Base-by-base conservation (phyloP, 179 eudicot genomes). In the Drosera spatulata region DNA sequence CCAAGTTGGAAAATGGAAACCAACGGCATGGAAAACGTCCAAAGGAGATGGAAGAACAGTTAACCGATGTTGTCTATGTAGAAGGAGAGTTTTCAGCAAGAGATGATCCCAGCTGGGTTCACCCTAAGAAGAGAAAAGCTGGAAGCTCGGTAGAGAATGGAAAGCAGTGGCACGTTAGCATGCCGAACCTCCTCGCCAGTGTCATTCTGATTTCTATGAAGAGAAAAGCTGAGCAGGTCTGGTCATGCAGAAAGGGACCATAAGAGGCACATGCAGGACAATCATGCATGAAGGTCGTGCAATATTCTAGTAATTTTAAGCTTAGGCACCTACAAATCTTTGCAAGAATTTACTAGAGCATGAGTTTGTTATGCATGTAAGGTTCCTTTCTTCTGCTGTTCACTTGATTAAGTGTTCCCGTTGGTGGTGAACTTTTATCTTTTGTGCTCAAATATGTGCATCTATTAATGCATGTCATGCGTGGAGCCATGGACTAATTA, bases 71-170 rank as follows among this genome's bases (percentile, higher is more conserved):
- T 15, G 79, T 69, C 73, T 74, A 72, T 58, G 85, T 78, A 50
- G 91, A 82, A 83, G 85, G 91, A 45, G 95, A 87, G 68, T 65
- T 87, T 58, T 80, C 84, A 50, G 73, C 71, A 50, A 66, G 74
- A 54, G 86, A 80, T 56, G 79, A 76, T 67, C 68, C 78, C 44
- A 71, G 52, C 70, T 73, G 77, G 76, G 85, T 70, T 51, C 69
- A 73, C 67, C 74, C 65, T 39, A 81, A 80, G 49, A 85, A 85
- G 77, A 80, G 87, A 68, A 82, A 73, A 71, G 76, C 81, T 37
- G 83, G 75, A 56, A 79, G 80, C 60, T 77, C 84, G 50, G 71
- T 57, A 2, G 85, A 78, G 22, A 74, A 82, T 61, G 87, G 83
- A 38, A 77, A 69, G 73, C 79, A 75, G 63, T 73, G 85, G 73